Evolutionary conservation across 83 land plant species (phyloP).

Genomic region (Isoetes engelmannii): DNA sequence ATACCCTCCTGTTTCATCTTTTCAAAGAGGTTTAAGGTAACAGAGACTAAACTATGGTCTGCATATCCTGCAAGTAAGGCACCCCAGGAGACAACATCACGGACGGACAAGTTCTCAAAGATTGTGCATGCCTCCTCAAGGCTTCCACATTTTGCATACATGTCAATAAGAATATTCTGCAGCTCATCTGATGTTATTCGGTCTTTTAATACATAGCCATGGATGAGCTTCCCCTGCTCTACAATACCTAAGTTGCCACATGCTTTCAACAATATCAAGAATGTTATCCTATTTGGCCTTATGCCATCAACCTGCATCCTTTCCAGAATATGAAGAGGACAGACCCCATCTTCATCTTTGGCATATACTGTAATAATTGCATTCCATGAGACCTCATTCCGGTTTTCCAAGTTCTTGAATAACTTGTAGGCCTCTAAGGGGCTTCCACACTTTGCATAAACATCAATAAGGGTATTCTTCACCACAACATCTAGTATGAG

Average conservation of each 20-base stretch:
- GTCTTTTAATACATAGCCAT: not conserved
- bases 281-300: too few relatives aligned
- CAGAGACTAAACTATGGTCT: not conserved
- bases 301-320: too few relatives aligned
- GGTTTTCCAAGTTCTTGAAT: too few relatives aligned
- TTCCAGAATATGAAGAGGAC: too few relatives aligned
- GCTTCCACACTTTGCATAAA: too few relatives aligned
- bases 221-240: not conserved
- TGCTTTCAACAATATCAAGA: not conserved
- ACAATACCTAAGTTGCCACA: not conserved
- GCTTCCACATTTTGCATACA: constrained; percentile 7
- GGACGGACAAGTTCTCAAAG: not conserved
- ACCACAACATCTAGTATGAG: too few relatives aligned
- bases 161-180: not conserved
- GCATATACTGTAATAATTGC: too few relatives aligned
- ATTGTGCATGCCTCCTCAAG: not conserved
- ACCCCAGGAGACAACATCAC: not conserved
- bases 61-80: not conserved
- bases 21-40: not conserved
- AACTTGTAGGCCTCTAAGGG: too few relatives aligned
- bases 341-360: too few relatives aligned
- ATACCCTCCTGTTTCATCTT: constrained; percentile 1
- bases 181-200: not conserved
- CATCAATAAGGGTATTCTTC: too few relatives aligned
- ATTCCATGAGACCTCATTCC: too few relatives aligned